Base-by-base conservation (phyloP, 23 red algal genomes). In the Cyanidium caldarium region DNA sequence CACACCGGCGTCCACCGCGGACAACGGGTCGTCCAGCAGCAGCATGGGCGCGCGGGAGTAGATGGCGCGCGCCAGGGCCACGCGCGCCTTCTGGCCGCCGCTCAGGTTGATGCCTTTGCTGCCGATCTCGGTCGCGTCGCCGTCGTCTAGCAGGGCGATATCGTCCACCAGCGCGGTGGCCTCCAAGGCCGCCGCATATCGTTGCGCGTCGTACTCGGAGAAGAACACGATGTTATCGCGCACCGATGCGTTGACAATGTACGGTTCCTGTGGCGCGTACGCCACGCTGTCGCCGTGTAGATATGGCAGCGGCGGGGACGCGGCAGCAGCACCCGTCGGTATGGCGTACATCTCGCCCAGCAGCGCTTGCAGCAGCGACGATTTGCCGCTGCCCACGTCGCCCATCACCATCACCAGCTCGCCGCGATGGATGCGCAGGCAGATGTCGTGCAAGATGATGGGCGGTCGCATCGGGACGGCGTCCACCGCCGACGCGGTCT, bases 1-100 rank as follows among this genome's bases (percentile, higher is more conserved):
- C 2, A 73, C 72, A 34, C 46, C 57, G 0, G 79, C 75, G 65
- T 91, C 86, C 5, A 91, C 86, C 39, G 86, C 86, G 33, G 74
- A 73, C 16, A 91, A 70, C 31, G 80, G 82, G 28, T 91, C 86
- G 69, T 91, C 86, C 14, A 91, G 57, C 65, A 91, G 44, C 16
- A 85, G 79, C 0, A 86, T 39, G 45, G 71, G 68, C 0, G 80
- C 81, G 34, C 65, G 36, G 20, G 46, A 69, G 72, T 84, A 91
- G 1, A 78, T 36, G 33, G 80, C 79, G 35, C 86, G 75, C 0
- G 86, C 86, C 5, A 91, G 58, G 2, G 86, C 86, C 1, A 91
- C 68, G 0, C 86, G 74, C 26, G 86, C 71, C 35, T 91, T 91
- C 65, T 91, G 86, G 46, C 86, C 86, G n/a, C 86, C 86, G 2